Evolutionary conservation across 2,329 filamentous ascomycete genomes (phyloP), one percentile per base, ranked within the genome.

Genomic region (Chrysoporthe austroafricana): DNA sequence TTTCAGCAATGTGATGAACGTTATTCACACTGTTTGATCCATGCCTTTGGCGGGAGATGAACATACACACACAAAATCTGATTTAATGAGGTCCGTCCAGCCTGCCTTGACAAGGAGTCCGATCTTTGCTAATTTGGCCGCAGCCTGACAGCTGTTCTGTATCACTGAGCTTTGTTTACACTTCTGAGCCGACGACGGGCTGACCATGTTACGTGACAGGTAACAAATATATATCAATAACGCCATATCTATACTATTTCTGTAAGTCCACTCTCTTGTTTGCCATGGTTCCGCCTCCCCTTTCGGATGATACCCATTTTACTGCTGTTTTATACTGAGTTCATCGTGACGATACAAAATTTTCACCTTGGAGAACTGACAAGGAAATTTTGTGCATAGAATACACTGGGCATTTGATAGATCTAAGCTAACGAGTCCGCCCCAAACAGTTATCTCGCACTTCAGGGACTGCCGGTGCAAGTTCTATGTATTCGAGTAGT

Each of bases 331-430:
- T 71, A 72, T 75, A 78, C 84, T 81, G 85, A 87, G 80, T 85
- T 83, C 79, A 82, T 80, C 80, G 75, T 87, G 85, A 86, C 77
- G 84, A 87, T 73, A 83, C 76, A 75, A 71, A 76, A 75, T 74
- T 77, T 83, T 86, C 85, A 87, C 84, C 85, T 87, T 87, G 85
- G 85, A 87, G 85, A 87, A 87, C 85, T 87, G 85, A 87, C 76
- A 71, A 77, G 77, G 78, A 71, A 75, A 72, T 72, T 72, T 70
- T 43, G n/a, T 42, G 70, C 66, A 58, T 9, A 42, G 1, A 39
- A 13, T n/a, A 48, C 34, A 16, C 43, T 21, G 16, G 46, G n/a
- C n/a, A 43, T 65, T 8, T 42, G 1, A 26, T 26, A 16, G 58
- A 57, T 21, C 2, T 36, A 46, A 43, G 48, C 68, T 71, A 39